Evolutionary conservation across 805 yeast species (phyloP).

Genomic region (Pichia manshurica): DNA sequence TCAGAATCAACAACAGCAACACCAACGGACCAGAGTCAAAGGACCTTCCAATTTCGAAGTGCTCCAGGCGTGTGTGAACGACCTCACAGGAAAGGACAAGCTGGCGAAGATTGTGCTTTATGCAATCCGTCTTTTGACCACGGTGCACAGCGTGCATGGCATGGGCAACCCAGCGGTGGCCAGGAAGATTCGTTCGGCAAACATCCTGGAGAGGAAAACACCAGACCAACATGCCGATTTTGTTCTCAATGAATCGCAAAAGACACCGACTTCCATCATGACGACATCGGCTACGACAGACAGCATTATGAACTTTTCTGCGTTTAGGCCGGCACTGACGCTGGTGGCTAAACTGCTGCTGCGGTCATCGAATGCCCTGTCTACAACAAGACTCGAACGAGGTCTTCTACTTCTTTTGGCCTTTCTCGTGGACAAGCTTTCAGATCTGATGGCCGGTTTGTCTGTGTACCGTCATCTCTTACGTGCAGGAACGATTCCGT

Average conservation of each 20-base stretch:
- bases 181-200: not conserved
- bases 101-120: slow-evolving; percentile 61
- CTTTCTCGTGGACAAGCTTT: slow-evolving; percentile 8
- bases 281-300: not conserved
- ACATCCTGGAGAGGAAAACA: not conserved
- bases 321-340: not conserved
- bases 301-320: not conserved
- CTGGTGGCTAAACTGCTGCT: not conserved
- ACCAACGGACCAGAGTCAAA: not conserved
- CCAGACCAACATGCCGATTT: not conserved
- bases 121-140: slow-evolving; percentile 44
- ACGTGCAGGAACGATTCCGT: slow-evolving; percentile 67
- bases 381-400: not conserved
- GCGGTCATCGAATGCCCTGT: not conserved
- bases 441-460: slow-evolving; percentile 32
- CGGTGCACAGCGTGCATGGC: slow-evolving; percentile 25
- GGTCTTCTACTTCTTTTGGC: slow-evolving; percentile 4
- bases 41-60: slow-evolving; percentile 10
- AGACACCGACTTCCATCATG: not conserved
- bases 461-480: slow-evolving; percentile 59
- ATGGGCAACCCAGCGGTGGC: slow-evolving; percentile 8
- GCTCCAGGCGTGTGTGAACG: slow-evolving; percentile 33
- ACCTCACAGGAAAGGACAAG: slow-evolving; percentile 64
- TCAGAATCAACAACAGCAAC: too few species aligned
- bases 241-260: not conserved